A percentile compares a stretch with the other conserved stretches of the same genome.
Evolutionary conservation across 345 rosid species (phyloP).

Genomic region (Salix caprea): DNA sequence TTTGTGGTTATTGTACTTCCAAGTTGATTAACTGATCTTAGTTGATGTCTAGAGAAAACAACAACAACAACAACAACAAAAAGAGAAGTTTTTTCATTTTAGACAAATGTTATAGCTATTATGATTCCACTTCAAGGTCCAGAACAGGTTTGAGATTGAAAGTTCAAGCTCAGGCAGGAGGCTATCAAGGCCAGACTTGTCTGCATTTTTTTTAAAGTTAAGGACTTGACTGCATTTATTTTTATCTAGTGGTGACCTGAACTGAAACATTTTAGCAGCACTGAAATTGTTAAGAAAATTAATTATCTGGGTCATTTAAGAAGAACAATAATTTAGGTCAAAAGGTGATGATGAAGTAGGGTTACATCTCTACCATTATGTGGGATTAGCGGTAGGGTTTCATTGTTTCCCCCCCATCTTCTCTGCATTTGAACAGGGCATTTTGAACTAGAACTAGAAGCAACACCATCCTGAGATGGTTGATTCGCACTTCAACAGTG

Average conservation of each 20-base stretch:
- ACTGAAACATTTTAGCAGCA: neutral
- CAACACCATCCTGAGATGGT: neutral
- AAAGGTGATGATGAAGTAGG: neutral
- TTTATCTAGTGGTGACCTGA: neutral
- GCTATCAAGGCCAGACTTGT: neutral
- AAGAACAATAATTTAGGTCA: neutral
- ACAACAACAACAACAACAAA: too few relatives aligned
- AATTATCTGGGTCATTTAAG: neutral
- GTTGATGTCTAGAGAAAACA: too few relatives aligned
- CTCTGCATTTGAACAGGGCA: neutral
- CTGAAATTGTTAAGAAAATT: neutral
- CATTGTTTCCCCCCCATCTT: neutral
- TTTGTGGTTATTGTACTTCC: too few relatives aligned
- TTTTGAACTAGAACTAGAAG: too few relatives aligned
- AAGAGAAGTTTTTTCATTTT: too few relatives aligned
- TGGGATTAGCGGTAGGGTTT: neutral
- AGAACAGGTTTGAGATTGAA: too few relatives aligned
- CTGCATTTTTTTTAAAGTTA: neutral
- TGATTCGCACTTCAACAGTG: neutral
- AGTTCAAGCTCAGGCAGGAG: too few relatives aligned
- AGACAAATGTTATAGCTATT: too few relatives aligned
- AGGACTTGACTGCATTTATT: neutral
- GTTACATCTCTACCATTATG: neutral
- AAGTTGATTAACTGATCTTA: too few relatives aligned
- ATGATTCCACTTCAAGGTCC: too few relatives aligned